Evolutionary conservation across 2,329 filamentous ascomycete genomes (phyloP), one percentile per base, ranked within the genome.

Genomic region (Phyllosticta citriasiana): DNA sequence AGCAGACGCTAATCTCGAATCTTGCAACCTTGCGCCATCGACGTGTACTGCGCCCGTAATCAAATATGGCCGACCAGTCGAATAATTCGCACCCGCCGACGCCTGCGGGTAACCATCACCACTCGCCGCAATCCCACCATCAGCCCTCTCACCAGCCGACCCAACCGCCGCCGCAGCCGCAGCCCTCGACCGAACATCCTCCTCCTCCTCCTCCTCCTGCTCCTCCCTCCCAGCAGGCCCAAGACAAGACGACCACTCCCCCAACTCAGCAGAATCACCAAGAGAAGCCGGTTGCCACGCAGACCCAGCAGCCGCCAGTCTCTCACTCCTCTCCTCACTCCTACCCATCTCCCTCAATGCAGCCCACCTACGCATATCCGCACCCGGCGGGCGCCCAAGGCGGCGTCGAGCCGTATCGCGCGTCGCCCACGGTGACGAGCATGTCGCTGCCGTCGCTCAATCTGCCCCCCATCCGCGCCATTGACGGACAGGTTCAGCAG

Each of bases 401-500:
- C 56, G 65, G 60, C 63, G 68, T 68, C 64, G 76, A 80, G 64
- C 70, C 75, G 65, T 78, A 79, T 66, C 74, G 77, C 66, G 77
- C 72, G 65, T 80, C 68, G 67, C 79, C 69, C 62, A 77, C 72
- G 69, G 75, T 68, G 71, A 73, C 74, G 66, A 76, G 70, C 65
- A 74, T 76, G 68, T 71, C 76, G 67, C 67, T 76, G 65, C 73
- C 75, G 51, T 76, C 79, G 7, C 68, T 80, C 62, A 78, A 77
- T 63, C 74, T 82, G 53, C 80, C 79, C 56, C 78, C 78, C 54
- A 80, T 82, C 71, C 78, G 79, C 66, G 70, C 78, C 65, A 72
- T 78, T 63, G 77, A 81, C 63, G 72, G 70, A 67, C 75, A 76
- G 73, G 40, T 66, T 71, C 67, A 73, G 64, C 66, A 67, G 61